phyloP scores from a whole-genome alignment of 257 asterid genomes.

The Jasminum sambac region DNA sequence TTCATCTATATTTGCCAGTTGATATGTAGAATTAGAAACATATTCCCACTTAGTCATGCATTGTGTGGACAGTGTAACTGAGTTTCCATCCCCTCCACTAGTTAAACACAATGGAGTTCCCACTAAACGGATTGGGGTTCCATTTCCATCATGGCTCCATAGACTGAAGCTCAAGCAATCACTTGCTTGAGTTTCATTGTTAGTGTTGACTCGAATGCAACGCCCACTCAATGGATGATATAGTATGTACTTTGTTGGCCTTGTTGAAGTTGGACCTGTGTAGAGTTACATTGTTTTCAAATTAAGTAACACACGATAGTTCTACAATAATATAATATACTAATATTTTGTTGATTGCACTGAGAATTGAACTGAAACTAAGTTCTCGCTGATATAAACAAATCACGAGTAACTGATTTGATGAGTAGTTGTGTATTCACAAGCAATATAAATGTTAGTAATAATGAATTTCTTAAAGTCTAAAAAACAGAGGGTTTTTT shows the following conservation, averaged over 20 bases:
- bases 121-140: slow-evolving; percentile 28
- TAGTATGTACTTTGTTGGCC: slow-evolving; percentile 19
- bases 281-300: background rate
- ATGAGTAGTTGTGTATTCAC: too few species aligned
- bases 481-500: too few species aligned
- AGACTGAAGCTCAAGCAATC: slow-evolving; percentile 31
- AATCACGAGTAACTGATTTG: background rate
- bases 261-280: slow-evolving; percentile 35
- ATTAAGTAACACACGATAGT: background rate
- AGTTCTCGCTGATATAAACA: background rate
- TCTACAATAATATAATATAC: too few species aligned
- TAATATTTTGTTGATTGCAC: background rate
- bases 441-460: too few species aligned
- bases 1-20: slow-evolving; percentile 36
- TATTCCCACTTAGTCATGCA: slow-evolving; percentile 39
- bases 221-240: slow-evolving; percentile 44
- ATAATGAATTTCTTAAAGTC: too few species aligned
- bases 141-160: slow-evolving; percentile 31
- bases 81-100: slow-evolving; percentile 35
- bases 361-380: too few species aligned
- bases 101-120: slow-evolving; percentile 36
- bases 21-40: slow-evolving; percentile 24
- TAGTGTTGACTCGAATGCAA: slow-evolving; percentile 19
- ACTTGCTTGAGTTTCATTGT: slow-evolving; percentile 11
- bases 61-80: slow-evolving; percentile 33